These are phyloP conservation scores for Tylopilus felleus DNA, from an alignment of 768 basidiomycete species.

Conservation along the genomic window DNA sequence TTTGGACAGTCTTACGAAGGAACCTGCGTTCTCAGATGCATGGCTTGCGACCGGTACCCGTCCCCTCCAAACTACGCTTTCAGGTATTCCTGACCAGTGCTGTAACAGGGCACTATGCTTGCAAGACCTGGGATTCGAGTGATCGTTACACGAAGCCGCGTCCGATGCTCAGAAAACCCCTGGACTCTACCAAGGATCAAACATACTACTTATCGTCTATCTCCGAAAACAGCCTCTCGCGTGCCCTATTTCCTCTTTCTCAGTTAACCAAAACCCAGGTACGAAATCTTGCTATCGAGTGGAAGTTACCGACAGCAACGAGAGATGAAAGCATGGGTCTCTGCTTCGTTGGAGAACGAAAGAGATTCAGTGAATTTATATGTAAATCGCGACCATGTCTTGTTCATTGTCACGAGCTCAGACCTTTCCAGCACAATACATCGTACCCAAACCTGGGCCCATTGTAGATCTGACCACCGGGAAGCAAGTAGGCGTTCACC, in stretches of 20 bases:
- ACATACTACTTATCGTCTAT: conserved; percentile 87
- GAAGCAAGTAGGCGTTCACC: conserved; percentile 54
- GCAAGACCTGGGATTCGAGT: conserved; percentile 49
- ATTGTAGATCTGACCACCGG: conserved; percentile 61
- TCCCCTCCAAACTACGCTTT: background rate
- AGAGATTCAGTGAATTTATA: conserved; percentile 68
- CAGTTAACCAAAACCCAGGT: conserved; percentile 66
- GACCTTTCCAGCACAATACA: conserved; percentile 62
- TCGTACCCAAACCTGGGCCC: conserved; percentile 63
- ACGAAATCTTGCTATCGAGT: conserved; percentile 61
- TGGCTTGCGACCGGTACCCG: conserved; percentile 80
- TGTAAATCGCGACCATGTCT: conserved; percentile 40
- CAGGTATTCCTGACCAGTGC: background rate
- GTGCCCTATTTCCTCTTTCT: conserved; percentile 80
- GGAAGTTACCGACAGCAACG: conserved; percentile 65
- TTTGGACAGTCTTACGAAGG: conserved; percentile 52
- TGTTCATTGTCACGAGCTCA: background rate
- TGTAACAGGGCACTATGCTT: conserved; percentile 78
- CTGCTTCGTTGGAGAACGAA: conserved; percentile 87
- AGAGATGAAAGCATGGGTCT: conserved; percentile 90
- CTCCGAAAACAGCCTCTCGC: conserved; percentile 56
- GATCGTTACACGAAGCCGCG: conserved; percentile 25
- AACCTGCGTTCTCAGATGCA: conserved; percentile 32
- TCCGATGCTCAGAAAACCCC: conserved; percentile 51
- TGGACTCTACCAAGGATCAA: conserved; percentile 78